Percentiles rank a stretch among this genome's conserved stretches.
phyloP scores from a whole-genome alignment of 441 rosid species.

The Dalechampia spathulata region DNA sequence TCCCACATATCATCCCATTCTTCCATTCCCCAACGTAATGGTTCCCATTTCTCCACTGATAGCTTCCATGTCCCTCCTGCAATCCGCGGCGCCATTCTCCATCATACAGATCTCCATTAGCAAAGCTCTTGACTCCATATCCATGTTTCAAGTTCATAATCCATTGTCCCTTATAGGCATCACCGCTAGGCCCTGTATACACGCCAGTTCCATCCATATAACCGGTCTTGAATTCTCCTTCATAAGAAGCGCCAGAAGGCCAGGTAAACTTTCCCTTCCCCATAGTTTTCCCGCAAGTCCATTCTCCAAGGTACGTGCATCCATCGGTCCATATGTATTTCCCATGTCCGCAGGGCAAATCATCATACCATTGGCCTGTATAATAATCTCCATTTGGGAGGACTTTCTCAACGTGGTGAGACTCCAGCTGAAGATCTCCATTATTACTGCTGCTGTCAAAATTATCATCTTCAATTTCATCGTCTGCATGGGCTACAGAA shows the following conservation, averaged over 20 bases:
- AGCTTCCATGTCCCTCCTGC: slow-evolving; percentile 81
- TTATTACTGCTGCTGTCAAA: no score
- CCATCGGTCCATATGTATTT: slow-evolving; percentile 93
- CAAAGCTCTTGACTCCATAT: slow-evolving; percentile 53
- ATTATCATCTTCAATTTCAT: slow-evolving; percentile 51
- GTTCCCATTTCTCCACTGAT: slow-evolving; percentile 74
- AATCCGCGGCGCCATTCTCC: slow-evolving; percentile 84
- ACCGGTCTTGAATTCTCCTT: slow-evolving; percentile 87
- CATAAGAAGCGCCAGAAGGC: slow-evolving; percentile 93
- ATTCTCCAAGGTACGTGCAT: slow-evolving; percentile 88
- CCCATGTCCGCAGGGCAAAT: slow-evolving; percentile 74
- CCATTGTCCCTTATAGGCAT: slow-evolving; percentile 76
- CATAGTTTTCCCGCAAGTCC: slow-evolving; percentile 67
- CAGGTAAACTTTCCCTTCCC: slow-evolving; percentile 87
- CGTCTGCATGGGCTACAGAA: slow-evolving; percentile 54
- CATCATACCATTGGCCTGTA: slow-evolving; percentile 67
- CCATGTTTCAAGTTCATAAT: slow-evolving; percentile 88
- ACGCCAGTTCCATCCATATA: slow-evolving; percentile 89
- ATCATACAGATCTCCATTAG: slow-evolving; percentile 70
- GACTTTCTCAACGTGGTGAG: slow-evolving; percentile 48
- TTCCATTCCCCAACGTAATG: slow-evolving; percentile 77
- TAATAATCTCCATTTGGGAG: slow-evolving; percentile 78
- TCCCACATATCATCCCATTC: slow-evolving; percentile 66
- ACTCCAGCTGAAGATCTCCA: background rate
- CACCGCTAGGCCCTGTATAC: slow-evolving; percentile 58